A percentile compares a stretch with the other conserved stretches of the same genome.
phyloP scores from a whole-genome alignment of 2,329 filamentous ascomycete species.

The Byssochlamys sp. region DNA sequence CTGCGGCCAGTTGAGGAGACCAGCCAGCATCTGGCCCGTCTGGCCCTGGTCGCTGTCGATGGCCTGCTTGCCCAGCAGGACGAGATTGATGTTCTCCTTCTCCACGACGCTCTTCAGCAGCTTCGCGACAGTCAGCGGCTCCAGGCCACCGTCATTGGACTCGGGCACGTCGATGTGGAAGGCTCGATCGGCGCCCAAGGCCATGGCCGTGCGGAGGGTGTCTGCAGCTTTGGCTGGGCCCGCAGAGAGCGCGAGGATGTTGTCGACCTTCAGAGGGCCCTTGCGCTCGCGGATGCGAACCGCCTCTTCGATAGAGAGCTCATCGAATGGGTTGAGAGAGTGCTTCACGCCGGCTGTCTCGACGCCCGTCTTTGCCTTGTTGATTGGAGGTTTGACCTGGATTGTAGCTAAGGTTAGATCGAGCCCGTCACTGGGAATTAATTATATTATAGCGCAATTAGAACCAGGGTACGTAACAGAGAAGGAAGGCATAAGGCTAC shows the following conservation, averaged over 20 bases:
- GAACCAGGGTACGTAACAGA: background rate
- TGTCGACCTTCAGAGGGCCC: conserved; percentile 65
- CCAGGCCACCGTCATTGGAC: conserved; percentile 56
- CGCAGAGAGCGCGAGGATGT: conserved; percentile 82
- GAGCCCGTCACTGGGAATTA: background rate
- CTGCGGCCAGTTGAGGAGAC: conserved; percentile 82
- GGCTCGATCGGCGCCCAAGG: conserved; percentile 89
- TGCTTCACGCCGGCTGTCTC: conserved; percentile 91
- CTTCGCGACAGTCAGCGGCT: conserved; percentile 89
- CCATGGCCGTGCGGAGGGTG: conserved; percentile 89
- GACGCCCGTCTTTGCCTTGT: conserved; percentile 69
- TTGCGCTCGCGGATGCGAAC: conserved; percentile 88
- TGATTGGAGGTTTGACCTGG: conserved; percentile 61
- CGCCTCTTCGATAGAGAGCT: conserved; percentile 92
- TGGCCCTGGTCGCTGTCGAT: conserved; percentile 94
- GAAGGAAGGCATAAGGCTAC: background rate
- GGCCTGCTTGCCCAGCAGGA: conserved; percentile 92
- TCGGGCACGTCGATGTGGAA: conserved; percentile 78
- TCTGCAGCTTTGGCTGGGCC: conserved; percentile 82
- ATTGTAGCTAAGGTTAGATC: background rate
- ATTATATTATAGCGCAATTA: background rate
- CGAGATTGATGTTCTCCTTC: conserved; percentile 78
- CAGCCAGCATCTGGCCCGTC: conserved; percentile 96
- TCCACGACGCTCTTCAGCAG: conserved; percentile 69
- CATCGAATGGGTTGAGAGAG: conserved; percentile 98